A percentile compares a stretch with the other conserved stretches of the same genome.
Evolutionary conservation across 2,329 filamentous ascomycete genomes (phyloP).

Genomic region (Colletotrichum godetiae): DNA sequence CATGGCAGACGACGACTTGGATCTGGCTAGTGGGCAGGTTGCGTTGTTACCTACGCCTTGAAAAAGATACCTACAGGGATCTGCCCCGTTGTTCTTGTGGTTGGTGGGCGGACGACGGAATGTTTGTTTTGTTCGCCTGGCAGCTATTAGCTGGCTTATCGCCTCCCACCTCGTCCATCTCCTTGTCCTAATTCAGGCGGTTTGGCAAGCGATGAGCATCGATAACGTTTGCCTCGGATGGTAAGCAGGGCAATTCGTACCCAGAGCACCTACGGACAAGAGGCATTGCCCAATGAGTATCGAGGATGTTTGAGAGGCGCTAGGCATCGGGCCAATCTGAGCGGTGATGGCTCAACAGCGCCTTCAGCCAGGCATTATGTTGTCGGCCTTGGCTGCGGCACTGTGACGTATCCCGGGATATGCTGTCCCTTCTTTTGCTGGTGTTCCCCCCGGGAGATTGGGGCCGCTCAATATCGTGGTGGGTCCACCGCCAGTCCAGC

Average conservation of each 20-base stretch:
- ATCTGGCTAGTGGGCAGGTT: background rate
- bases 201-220: background rate
- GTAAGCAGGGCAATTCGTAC: background rate
- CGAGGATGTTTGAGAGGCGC: background rate
- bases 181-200: background rate
- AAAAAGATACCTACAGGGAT: background rate
- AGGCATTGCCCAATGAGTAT: conserved; percentile 13
- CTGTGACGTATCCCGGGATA: conserved; percentile 15
- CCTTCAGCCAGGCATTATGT: conserved; percentile 10
- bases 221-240: conserved; percentile 13
- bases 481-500: conserved; percentile 17
- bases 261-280: background rate
- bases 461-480: conserved; percentile 11
- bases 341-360: conserved; percentile 8
- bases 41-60: background rate
- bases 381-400: conserved; percentile 15
- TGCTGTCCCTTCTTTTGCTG: background rate
- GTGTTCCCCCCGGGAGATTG: background rate
- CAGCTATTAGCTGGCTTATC: background rate
- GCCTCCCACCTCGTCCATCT: background rate
- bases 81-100: conserved; percentile 1
- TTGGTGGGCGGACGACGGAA: conserved; percentile 13
- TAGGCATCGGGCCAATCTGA: background rate
- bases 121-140: conserved; percentile 6
- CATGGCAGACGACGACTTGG: background rate